Percentiles rank a stretch among this genome's conserved stretches.
Evolutionary conservation across 495 filamentous ascomycete species (phyloP).

Genomic region (Penicillium verhagenii): DNA sequence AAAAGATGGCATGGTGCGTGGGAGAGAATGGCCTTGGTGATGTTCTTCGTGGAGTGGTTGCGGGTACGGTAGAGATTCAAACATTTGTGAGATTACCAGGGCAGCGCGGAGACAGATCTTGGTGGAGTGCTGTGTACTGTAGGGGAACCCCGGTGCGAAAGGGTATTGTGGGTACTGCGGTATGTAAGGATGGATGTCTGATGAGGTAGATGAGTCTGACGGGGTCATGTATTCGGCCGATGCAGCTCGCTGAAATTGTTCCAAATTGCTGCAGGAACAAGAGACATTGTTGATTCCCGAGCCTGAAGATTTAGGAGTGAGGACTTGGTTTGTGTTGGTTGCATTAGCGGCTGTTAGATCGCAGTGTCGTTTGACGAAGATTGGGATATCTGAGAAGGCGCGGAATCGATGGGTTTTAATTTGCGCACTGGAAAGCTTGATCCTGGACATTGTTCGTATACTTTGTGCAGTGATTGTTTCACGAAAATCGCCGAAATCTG

Average conservation of each 20-base stretch:
- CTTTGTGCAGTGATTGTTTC: slow-evolving; percentile 50
- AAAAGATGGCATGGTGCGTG: slow-evolving; percentile 60
- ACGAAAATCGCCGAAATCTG: slow-evolving; percentile 38
- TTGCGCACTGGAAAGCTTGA: slow-evolving; percentile 60
- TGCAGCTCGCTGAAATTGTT: slow-evolving; percentile 33
- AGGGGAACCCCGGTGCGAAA: slow-evolving; percentile 46
- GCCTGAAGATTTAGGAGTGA: slow-evolving; percentile 24
- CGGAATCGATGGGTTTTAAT: slow-evolving; percentile 61
- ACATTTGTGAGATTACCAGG: slow-evolving; percentile 50
- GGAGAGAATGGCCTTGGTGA: slow-evolving; percentile 32
- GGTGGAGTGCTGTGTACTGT: slow-evolving; percentile 51
- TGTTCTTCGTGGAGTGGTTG: slow-evolving; percentile 34
- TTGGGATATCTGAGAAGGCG: slow-evolving; percentile 59
- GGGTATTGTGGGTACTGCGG: slow-evolving; percentile 32
- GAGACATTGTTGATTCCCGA: slow-evolving; percentile 31
- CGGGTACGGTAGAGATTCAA: slow-evolving; percentile 51
- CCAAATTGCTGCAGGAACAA: slow-evolving; percentile 36
- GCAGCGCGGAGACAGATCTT: slow-evolving; percentile 54
- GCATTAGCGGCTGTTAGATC: slow-evolving; percentile 47
- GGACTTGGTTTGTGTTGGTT: slow-evolving; percentile 17
- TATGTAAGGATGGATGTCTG: slow-evolving; percentile 29
- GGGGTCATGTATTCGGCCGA: slow-evolving; percentile 40
- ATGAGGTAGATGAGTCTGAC: slow-evolving; percentile 36
- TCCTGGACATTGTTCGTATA: slow-evolving; percentile 54
- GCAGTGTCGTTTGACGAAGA: slow-evolving; percentile 59